Evolutionary conservation across 805 yeast genomes (phyloP).

Genomic region (Lachancea sp.): DNA sequence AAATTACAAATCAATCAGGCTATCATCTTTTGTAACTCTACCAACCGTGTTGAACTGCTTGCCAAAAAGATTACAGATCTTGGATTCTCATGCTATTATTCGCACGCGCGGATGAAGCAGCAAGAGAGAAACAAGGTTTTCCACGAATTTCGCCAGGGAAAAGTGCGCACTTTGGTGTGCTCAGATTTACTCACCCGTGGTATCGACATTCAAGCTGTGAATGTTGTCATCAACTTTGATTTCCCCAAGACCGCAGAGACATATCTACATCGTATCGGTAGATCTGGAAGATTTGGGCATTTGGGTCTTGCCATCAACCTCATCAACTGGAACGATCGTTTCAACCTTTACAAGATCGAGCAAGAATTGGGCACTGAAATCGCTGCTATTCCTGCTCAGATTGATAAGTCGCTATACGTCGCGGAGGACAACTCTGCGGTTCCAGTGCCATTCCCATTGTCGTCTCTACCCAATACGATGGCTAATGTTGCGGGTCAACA

Average conservation of each 20-base stretch:
- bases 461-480: conserved; percentile 41
- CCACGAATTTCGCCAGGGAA: conserved; percentile 98
- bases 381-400: conserved; percentile 91
- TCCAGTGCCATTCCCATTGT: conserved; percentile 85
- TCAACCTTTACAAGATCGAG: conserved; percentile 87
- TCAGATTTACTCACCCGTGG: conserved; percentile 96
- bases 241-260: conserved; percentile 98
- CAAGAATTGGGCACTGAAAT: conserved; percentile 97
- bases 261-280: conserved; percentile 95
- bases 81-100: conserved; percentile 93
- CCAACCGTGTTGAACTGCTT: conserved; percentile 89
- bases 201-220: conserved; percentile 98
- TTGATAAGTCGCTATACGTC: conserved; percentile 84
- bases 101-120: conserved; percentile 97
- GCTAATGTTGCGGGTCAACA: conserved; percentile 26
- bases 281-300: conserved; percentile 98
- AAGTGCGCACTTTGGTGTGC: conserved; percentile 94
- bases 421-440: conserved; percentile 67
- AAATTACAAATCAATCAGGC: conserved; percentile 94
- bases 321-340: conserved; percentile 95
- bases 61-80: conserved; percentile 95
- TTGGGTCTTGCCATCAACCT: conserved; percentile 95
- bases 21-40: conserved; percentile 94
- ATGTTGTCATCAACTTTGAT: conserved; percentile 95
- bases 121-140: conserved; percentile 94